A percentile compares a stretch with the other conserved stretches of the same genome.
Evolutionary conservation across 2,329 filamentous ascomycete species (phyloP).

Genomic region (Fusarium sp.): DNA sequence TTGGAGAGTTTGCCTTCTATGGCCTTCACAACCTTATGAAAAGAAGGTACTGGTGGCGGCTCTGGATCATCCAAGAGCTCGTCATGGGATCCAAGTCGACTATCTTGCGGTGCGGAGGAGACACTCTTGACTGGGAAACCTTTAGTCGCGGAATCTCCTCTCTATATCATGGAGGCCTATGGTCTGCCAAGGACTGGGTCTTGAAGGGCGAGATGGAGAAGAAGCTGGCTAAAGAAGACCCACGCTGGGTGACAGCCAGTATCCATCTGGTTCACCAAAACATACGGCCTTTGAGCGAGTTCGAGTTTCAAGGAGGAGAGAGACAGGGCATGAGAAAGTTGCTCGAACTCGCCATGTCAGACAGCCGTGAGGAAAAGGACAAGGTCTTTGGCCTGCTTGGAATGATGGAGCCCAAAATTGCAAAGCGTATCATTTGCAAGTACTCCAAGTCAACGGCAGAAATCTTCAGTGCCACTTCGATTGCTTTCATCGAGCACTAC

Average conservation of each 20-base stretch:
- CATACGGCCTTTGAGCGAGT: slow-evolving; percentile 14
- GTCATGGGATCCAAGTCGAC: slow-evolving; percentile 21
- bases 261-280: slow-evolving; percentile 20
- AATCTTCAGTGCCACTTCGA: slow-evolving; percentile 10
- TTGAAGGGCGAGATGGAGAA: slow-evolving; percentile 6
- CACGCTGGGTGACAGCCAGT: slow-evolving; percentile 12
- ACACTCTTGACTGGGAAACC: slow-evolving; percentile 15
- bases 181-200: slow-evolving; percentile 18
- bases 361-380: slow-evolving; percentile 18
- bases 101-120: slow-evolving; percentile 10
- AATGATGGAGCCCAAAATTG: slow-evolving; percentile 24
- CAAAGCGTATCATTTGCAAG: slow-evolving; percentile 7
- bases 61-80: slow-evolving; percentile 26
- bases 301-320: slow-evolving; percentile 9
- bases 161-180: slow-evolving; percentile 18
- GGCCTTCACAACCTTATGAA: slow-evolving; percentile 18
- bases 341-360: slow-evolving; percentile 18
- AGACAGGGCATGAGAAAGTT: slow-evolving; percentile 13
- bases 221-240: not conserved
- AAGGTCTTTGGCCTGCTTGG: slow-evolving; percentile 24
- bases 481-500: slow-evolving; percentile 19
- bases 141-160: slow-evolving; percentile 13
- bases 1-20: slow-evolving; percentile 16
- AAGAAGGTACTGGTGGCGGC: slow-evolving; percentile 15
- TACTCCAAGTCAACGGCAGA: slow-evolving; percentile 16